Conservation (phyloP, 306 rosid species). For the Fragaria nilgerrensis region DNA sequence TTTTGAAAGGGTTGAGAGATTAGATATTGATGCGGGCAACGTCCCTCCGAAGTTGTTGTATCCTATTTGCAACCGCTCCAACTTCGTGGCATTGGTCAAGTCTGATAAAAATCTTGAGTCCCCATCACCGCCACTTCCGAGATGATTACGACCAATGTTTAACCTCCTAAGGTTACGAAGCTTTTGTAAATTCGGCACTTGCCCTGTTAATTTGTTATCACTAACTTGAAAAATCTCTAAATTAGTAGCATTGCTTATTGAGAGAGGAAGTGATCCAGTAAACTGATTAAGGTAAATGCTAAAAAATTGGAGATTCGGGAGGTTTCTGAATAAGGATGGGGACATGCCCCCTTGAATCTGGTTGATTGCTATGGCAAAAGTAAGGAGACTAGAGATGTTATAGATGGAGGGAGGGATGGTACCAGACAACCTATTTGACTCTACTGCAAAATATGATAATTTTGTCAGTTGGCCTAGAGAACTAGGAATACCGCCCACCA, state of each 20-base stretch:
- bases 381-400: too few species aligned
- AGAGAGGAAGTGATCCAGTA: too few species aligned
- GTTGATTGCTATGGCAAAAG: too few species aligned
- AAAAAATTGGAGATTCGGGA: too few species aligned
- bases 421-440: too few species aligned
- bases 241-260: slow-evolving; percentile 15
- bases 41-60: slow-evolving; percentile 1
- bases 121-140: not conserved
- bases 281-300: too few species aligned
- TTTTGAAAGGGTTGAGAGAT: not conserved
- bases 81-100: slow-evolving; percentile 4
- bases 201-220: not conserved
- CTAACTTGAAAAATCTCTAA: rapidly evolving
- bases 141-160: rapidly evolving
- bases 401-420: too few species aligned
- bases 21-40: not conserved
- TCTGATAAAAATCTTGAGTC: slow-evolving; percentile 1
- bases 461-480: too few species aligned
- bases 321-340: too few species aligned
- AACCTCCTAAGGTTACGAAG: not conserved
- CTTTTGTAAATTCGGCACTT: not conserved
- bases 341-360: too few species aligned
- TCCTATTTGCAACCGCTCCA: rapidly evolving
- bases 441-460: too few species aligned
- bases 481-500: too few species aligned